Evolutionary conservation across 139 green algal genomes (phyloP), one percentile per base, ranked within the genome.

Genomic region (Pseudopediastrum boryanum): DNA sequence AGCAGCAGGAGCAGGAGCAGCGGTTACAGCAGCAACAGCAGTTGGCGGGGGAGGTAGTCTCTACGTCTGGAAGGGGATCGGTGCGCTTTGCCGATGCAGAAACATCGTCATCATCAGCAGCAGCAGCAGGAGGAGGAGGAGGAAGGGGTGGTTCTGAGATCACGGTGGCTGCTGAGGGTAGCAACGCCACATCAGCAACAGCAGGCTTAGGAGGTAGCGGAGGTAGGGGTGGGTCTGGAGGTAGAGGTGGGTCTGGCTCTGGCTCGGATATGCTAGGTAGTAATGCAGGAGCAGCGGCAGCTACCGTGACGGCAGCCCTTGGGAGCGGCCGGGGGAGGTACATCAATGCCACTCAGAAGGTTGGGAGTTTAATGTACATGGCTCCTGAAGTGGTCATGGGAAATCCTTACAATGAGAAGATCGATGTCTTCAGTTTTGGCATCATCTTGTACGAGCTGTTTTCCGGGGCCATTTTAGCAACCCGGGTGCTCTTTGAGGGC

Each of bases 371-470:
- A 4, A 85, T 92, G 79, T 95, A 95, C 85, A 95, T 95, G 90
- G 84, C 87, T 0, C 90, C 90, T 31, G 87, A 89, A 65, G 84
- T 91, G 25, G 72, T 87, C 16, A 75, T 54, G 3, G 75, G 78
- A 19, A 52, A 76, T 3, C 52, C 43, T 7, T 96, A 96, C 85
- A 90, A 93, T 38, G 85, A 93, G 59, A 92, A 92, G 69, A 84
- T 90, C 33, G 91, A 95, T 59, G 84, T 96, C n/a, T 97, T 95
- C 79, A 79, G 33, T 31, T 94, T 95, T 71, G 93, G 79, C 50
- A 80, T 97, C 41, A 90, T 96, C 48, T 83, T 92, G 64, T 96
- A 88, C 68, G 91, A 97, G 83, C 78, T 97, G 50, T 88, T 95
- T 69, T 83, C 59, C 35, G 84, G 88, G 35, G 77, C 79, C 48